These are phyloP conservation scores for Perilla frutescens DNA, from an alignment of 257 asterid genomes.

Conservation along the genomic window DNA sequence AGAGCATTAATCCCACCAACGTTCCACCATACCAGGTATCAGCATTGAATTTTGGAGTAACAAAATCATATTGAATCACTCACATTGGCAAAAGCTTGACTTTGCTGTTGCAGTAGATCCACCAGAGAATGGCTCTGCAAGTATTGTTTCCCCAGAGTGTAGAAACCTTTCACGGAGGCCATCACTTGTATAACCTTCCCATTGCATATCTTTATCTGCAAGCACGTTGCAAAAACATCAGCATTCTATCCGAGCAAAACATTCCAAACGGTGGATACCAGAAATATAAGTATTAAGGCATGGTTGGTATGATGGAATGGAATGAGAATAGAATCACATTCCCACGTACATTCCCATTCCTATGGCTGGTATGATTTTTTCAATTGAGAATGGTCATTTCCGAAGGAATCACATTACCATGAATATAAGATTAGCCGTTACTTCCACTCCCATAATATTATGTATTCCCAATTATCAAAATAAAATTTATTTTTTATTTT, in stretches of 20 bases:
- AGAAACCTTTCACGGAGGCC: conserved; percentile 90
- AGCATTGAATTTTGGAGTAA: conserved; percentile 8
- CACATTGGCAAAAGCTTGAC: conserved; percentile 97
- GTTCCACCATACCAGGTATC: conserved; percentile 16
- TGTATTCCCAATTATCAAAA: too few species aligned
- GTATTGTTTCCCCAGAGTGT: conserved; percentile 77
- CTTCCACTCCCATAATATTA: too few species aligned
- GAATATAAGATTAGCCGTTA: too few species aligned
- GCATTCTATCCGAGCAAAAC: conserved; percentile 12
- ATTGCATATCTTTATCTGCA: conserved; percentile 97
- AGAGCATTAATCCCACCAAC: conserved; percentile 6
- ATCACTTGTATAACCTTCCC: conserved; percentile 88
- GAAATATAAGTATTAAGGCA: neutral
- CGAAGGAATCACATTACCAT: too few species aligned
- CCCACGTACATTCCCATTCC: too few species aligned
- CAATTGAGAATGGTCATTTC: too few species aligned
- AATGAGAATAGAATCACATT: too few species aligned
- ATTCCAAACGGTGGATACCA: conserved; percentile 6
- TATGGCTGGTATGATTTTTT: too few species aligned
- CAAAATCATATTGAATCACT: conserved; percentile 38
- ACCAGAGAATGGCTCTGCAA: conserved; percentile 84
- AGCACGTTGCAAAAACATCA: conserved; percentile 31
- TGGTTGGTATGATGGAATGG: too few species aligned
- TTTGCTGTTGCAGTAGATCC: conserved; percentile 99
- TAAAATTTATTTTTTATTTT: too few species aligned